Evolutionary conservation across 805 yeast species (phyloP).

Genomic region (Candida palmyrensis): DNA sequence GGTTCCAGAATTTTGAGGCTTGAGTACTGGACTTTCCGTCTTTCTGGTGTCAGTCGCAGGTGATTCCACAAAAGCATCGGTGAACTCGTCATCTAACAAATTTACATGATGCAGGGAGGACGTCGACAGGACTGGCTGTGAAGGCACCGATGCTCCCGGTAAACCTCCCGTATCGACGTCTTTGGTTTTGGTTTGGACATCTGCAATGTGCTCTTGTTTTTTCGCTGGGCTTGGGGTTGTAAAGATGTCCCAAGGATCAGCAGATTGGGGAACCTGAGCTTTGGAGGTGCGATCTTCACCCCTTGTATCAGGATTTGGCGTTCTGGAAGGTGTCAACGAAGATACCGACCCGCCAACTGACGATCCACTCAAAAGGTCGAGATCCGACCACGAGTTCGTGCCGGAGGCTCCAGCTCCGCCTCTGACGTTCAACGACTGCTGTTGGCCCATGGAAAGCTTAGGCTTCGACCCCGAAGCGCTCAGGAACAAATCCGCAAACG

Average conservation of each 20-base stretch:
- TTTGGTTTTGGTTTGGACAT: not conserved
- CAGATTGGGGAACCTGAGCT: not conserved
- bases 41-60: not conserved
- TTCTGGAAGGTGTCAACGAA: not conserved
- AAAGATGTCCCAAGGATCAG: no score
- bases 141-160: not conserved
- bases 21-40: not conserved
- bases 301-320: no score
- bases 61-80: constrained; percentile 30
- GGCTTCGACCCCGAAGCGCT: constrained; percentile 19
- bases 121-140: constrained; percentile 1
- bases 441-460: constrained; percentile 6
- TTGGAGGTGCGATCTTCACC: not conserved
- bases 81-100: constrained; percentile 39
- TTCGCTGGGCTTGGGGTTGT: no score
- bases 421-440: not conserved
- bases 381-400: constrained; percentile 25
- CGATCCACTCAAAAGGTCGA: constrained; percentile 26
- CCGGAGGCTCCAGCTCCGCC: not conserved
- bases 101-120: constrained; percentile 6
- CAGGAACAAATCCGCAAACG: constrained; percentile 39
- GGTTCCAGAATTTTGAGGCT: no score
- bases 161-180: not conserved
- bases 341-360: not conserved
- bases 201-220: no score